Evolutionary conservation across 805 yeast genomes (phyloP).

Genomic region (Metahyphopichia silvanorum): DNA sequence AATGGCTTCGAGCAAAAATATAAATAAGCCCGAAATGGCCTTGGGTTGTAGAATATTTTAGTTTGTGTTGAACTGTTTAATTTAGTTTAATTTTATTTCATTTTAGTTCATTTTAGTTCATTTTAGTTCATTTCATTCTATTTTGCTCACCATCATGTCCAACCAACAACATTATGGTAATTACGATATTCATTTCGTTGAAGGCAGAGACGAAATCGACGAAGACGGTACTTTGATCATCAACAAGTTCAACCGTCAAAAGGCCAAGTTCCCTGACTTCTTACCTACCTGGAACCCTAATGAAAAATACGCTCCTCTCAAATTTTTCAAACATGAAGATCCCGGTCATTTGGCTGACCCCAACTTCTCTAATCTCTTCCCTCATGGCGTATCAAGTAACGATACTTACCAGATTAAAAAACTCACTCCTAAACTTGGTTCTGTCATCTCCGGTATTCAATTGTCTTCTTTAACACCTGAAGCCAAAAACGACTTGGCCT

Average conservation of each 20-base stretch:
- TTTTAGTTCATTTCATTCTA: background rate
- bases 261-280: constrained; percentile 48
- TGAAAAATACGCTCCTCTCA: constrained; percentile 48
- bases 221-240: constrained; percentile 48
- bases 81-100: too few relatives aligned
- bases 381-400: constrained; percentile 14
- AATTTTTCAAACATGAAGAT: constrained; percentile 56
- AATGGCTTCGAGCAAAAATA: too few relatives aligned
- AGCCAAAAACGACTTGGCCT: constrained; percentile 68
- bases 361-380: constrained; percentile 49
- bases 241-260: constrained; percentile 33
- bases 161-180: constrained; percentile 23
- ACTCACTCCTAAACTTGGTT: constrained; percentile 69
- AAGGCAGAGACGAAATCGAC: constrained; percentile 48
- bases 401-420: constrained; percentile 27
- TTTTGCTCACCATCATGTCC: constrained; percentile 1
- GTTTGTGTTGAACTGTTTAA: too few relatives aligned
- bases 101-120: too few relatives aligned
- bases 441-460: constrained; percentile 60
- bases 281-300: constrained; percentile 69
- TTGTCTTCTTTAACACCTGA: constrained; percentile 48
- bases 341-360: constrained; percentile 70
- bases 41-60: too few relatives aligned
- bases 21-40: too few relatives aligned
- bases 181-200: constrained; percentile 47